Conservation (phyloP, 306 rosid species). For the Arachis stenosperma region DNA sequence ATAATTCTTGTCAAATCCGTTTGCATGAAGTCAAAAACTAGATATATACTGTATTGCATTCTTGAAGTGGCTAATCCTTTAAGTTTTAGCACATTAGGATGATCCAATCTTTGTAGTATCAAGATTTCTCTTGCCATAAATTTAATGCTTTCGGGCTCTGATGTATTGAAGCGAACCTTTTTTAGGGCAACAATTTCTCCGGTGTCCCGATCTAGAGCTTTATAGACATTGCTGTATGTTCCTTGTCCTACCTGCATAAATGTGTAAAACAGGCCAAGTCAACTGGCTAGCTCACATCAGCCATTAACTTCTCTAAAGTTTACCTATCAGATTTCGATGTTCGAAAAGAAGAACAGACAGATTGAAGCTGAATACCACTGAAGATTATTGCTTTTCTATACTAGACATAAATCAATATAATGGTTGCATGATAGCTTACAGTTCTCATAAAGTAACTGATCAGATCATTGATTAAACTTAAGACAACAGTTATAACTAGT, state of each 20-base stretch:
- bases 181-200: slow-evolving; percentile 83
- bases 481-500: not conserved
- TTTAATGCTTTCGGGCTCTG: slow-evolving; percentile 84
- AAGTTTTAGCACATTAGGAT: slow-evolving; percentile 81
- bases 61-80: slow-evolving; percentile 94
- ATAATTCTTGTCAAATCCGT: slow-evolving; percentile 78
- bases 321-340: slow-evolving; percentile 20
- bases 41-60: slow-evolving; percentile 88
- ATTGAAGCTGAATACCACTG: not conserved
- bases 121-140: slow-evolving; percentile 94
- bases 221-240: slow-evolving; percentile 94
- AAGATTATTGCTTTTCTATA: not conserved
- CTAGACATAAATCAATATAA: slow-evolving; percentile 30
- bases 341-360: not conserved
- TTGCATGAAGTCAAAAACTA: slow-evolving; percentile 90
- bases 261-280: slow-evolving; percentile 14
- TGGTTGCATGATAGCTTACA: slow-evolving; percentile 28
- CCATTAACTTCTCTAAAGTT: slow-evolving; percentile 12
- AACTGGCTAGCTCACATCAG: slow-evolving; percentile 13
- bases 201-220: slow-evolving; percentile 81
- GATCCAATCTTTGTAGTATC: slow-evolving; percentile 76
- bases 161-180: slow-evolving; percentile 81
- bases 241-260: slow-evolving; percentile 90
- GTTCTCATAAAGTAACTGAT: not conserved
- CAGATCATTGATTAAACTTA: slow-evolving; percentile 3